A percentile compares a stretch with the other conserved stretches of the same genome.
Evolutionary conservation across 148 eudicot species (phyloP).

Genomic region (Oxyria digyna): DNA sequence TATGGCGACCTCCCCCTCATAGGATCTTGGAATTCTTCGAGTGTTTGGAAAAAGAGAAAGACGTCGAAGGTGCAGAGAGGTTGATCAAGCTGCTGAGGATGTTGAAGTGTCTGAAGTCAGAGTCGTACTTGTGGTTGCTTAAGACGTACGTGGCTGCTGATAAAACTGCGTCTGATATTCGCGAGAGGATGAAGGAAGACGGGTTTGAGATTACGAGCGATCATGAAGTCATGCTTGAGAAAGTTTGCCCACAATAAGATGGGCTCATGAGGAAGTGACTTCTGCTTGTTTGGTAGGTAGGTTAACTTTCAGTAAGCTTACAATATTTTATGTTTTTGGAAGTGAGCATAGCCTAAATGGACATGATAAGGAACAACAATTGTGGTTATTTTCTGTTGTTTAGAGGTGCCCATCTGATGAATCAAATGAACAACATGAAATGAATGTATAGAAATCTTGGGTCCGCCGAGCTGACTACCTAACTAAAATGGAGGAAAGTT

Average conservation of each 20-base stretch:
- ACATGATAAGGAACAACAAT: too few relatives aligned
- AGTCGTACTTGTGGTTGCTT: conserved; percentile 34
- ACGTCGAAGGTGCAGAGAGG: conserved; percentile 41
- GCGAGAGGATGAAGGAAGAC: conserved; percentile 40
- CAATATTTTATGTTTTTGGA: not conserved
- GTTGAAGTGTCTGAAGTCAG: conserved; percentile 24
- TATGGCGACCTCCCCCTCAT: conserved; percentile 22
- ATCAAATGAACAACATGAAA: too few relatives aligned
- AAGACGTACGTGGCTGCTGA: conserved; percentile 45
- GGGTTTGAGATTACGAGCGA: conserved; percentile 33
- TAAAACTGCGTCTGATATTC: conserved; percentile 26
- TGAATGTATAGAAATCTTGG: too few relatives aligned
- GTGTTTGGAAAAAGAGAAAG: conserved; percentile 30
- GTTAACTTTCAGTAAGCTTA: not conserved
- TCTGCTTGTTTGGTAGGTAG: not conserved
- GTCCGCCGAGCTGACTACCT: too few relatives aligned
- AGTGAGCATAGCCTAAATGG: too few relatives aligned
- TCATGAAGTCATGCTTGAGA: conserved; percentile 37
- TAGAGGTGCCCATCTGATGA: too few relatives aligned
- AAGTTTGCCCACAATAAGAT: conserved; percentile 20
- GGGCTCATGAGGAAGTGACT: not conserved
- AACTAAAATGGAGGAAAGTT: too few relatives aligned
- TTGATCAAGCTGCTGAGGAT: conserved; percentile 33
- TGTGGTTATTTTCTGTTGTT: too few relatives aligned
- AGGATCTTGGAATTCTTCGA: conserved; percentile 18